Base-by-base conservation (phyloP, 805 yeast genomes). In the Saccharomycopsis fodiens region DNA sequence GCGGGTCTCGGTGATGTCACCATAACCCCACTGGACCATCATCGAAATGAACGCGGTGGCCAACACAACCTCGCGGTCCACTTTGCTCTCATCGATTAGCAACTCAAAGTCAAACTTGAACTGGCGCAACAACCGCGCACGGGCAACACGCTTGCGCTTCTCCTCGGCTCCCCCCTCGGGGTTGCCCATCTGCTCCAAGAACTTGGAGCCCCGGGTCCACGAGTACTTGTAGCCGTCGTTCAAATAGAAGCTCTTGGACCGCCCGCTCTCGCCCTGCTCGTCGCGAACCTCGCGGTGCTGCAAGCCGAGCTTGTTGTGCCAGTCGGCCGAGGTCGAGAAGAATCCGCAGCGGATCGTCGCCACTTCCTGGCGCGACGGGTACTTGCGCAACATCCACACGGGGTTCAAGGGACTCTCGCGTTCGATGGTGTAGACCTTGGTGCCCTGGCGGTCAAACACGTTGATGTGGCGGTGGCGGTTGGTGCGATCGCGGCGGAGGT, bases 21-120 rank as follows among this genome's bases (percentile, higher is more conserved):
- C 79, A 41, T 66, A 58, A 19, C 78, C 78, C 85, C 85, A 79
- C 59, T 77, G 79, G n/a, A 82, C 74, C 63, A 75, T 65, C 79
- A 79, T 77, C 16, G 82, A 68, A 44, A 76, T 60, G 53, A 78
- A 79, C 1, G 72, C 82, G 4, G 84, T 76, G n/a, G 78, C 74
- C 42, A 79, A 57, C 2, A 75, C 82, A 35, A 71, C 63, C 45
- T 73, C 74, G n/a, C 64, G 57, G 55, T 74, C 78, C 22, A 76
- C 61, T 51, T 66, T 63, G 1, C 56, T 43, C 42, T 67, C 72
- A 57, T 78, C 82, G 22, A 78, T 58, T 29, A 73, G 59, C 48
- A 79, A 52, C 59, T 78, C 83, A 60, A 72, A 79, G 57, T 79
- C 84, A 52, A 77, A 68, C 53, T 70, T 68, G 64, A 76, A 71